These are phyloP conservation scores for Rhexocercosporidium sp. DNA, from an alignment of 2,329 filamentous ascomycete species.

Conservation along the genomic window DNA sequence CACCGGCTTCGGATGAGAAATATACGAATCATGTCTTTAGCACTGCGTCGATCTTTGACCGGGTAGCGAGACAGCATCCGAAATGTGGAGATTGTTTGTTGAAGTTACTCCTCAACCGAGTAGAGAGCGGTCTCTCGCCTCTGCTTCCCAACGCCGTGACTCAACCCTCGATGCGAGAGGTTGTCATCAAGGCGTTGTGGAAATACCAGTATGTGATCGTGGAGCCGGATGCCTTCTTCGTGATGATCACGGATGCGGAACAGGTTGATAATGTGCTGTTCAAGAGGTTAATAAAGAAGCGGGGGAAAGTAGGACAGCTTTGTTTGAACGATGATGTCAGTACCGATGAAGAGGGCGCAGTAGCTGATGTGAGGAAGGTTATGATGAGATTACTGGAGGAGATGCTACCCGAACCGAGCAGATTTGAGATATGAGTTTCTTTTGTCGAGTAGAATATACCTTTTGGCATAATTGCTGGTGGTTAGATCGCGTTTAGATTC, in stretches of 20 bases:
- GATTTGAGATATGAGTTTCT: constrained; percentile 22
- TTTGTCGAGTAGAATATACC: neutral
- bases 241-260: constrained; percentile 51
- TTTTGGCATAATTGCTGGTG: neutral
- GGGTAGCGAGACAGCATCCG: constrained; percentile 45
- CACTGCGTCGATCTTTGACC: constrained; percentile 47
- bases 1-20: constrained; percentile 43
- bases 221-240: constrained; percentile 48
- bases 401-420: constrained; percentile 32
- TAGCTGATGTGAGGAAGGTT: constrained; percentile 42
- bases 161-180: constrained; percentile 43
- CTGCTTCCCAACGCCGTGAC: constrained; percentile 43
- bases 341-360: constrained; percentile 43
- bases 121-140: constrained; percentile 45
- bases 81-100: constrained; percentile 50
- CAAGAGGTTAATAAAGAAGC: constrained; percentile 43
- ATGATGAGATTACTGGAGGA: constrained; percentile 46
- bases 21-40: constrained; percentile 46
- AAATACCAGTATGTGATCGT: constrained; percentile 50
- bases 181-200: constrained; percentile 46
- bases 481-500: too few species aligned
- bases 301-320: constrained; percentile 46
- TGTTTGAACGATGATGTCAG: constrained; percentile 52
- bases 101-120: constrained; percentile 47
- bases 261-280: constrained; percentile 47